Evolutionary conservation across 805 yeast genomes (phyloP).

Genomic region (Metschnikowia cerradonensis): DNA sequence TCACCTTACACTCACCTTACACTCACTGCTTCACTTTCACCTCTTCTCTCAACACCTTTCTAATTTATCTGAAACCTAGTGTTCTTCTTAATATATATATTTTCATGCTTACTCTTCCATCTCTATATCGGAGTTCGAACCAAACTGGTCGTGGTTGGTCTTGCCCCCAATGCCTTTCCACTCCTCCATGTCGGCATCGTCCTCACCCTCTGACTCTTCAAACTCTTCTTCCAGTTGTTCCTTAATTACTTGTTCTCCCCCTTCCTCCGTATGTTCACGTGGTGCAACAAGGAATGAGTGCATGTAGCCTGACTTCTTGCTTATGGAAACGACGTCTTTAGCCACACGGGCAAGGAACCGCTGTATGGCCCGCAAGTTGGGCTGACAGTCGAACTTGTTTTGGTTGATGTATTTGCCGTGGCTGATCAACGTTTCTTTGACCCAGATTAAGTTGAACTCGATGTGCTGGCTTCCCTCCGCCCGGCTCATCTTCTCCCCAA

Average conservation of each 20-base stretch:
- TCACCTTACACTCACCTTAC: no score
- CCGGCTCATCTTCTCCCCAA: constrained; percentile 57
- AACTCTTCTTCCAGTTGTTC: constrained; percentile 9
- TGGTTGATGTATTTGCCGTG: constrained; percentile 75
- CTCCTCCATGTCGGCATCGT: constrained; percentile 5
- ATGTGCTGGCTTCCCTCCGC: constrained; percentile 65
- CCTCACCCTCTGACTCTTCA: constrained; percentile 8
- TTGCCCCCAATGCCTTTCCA: constrained; percentile 16
- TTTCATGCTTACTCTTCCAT: constrained; percentile 10
- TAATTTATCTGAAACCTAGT: not conserved
- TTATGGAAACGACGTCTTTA: constrained; percentile 60
- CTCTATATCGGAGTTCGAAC: constrained; percentile 13
- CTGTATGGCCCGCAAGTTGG: constrained; percentile 65
- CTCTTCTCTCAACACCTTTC: not conserved
- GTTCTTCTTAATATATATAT: not conserved
- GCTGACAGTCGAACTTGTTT: constrained; percentile 59
- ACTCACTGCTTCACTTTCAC: not conserved
- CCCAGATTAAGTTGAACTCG: constrained; percentile 83
- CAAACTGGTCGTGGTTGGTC: constrained; percentile 6
- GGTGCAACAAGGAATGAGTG: constrained; percentile 45
- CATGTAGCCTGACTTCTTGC: constrained; percentile 52
- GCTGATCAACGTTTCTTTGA: constrained; percentile 56
- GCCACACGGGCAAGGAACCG: constrained; percentile 71
- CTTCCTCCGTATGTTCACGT: constrained; percentile 6
- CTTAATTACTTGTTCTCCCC: constrained; percentile 10